A percentile compares a stretch with the other conserved stretches of the same genome.
These are phyloP conservation scores for Fagopyrum tataricum DNA, from an alignment of 148 eudicot species.

Conservation along the genomic window DNA sequence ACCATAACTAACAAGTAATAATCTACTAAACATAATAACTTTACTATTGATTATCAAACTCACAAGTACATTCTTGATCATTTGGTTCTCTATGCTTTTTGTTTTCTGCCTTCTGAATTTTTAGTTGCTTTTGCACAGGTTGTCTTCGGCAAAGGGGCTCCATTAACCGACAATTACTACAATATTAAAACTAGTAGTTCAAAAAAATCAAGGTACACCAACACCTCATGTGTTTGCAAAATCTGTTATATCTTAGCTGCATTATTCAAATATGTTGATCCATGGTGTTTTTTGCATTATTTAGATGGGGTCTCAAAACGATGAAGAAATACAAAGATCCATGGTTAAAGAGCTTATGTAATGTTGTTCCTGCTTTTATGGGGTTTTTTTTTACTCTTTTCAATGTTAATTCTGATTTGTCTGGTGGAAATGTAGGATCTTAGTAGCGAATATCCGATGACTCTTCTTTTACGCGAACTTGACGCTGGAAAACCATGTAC, in stretches of 20 bases:
- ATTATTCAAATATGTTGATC: conserved; percentile 2
- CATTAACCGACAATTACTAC: conserved; percentile 31
- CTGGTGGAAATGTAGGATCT: neutral
- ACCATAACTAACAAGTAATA: no score
- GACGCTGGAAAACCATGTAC: conserved; percentile 9
- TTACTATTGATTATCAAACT: neutral
- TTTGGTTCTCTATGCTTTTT: conserved; percentile 13
- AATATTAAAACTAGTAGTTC: conserved; percentile 23
- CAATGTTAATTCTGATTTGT: neutral
- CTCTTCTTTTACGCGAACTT: conserved; percentile 8
- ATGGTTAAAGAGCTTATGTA: conserved; percentile 45
- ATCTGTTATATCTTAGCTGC: neutral
- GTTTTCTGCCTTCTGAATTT: conserved; percentile 6
- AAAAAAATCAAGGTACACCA: conserved; percentile 25
- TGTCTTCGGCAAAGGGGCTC: conserved; percentile 55
- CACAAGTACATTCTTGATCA: neutral
- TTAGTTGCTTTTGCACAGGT: conserved; percentile 40
- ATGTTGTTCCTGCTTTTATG: neutral
- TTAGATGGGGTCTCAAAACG: conserved; percentile 18
- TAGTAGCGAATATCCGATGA: neutral
- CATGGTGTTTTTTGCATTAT: conserved; percentile 6
- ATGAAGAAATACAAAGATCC: conserved; percentile 73
- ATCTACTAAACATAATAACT: neutral
- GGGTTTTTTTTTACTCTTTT: neutral
- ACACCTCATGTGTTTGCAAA: conserved; percentile 26